phyloP scores from a whole-genome alignment of 2,329 filamentous ascomycete species.

The Elsinoe australis region DNA sequence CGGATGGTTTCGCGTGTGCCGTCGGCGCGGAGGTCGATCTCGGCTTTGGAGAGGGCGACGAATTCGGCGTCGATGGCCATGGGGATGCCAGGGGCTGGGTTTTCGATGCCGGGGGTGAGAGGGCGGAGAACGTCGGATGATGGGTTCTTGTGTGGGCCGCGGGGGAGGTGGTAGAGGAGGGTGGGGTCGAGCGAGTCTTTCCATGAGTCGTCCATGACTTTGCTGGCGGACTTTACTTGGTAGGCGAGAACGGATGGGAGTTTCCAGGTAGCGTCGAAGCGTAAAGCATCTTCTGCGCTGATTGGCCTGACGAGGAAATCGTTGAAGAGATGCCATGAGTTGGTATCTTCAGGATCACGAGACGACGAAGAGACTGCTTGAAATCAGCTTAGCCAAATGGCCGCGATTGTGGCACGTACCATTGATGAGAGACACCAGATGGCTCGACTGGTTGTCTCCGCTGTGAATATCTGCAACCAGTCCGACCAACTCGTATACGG shows the following conservation, averaged over 20 bases:
- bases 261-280: conserved; percentile 90
- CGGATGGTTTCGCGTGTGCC: conserved; percentile 87
- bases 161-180: conserved; percentile 56
- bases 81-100: conserved; percentile 57
- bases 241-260: conserved; percentile 80
- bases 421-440: conserved; percentile 87
- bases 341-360: conserved; percentile 50
- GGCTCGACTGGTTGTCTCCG: conserved; percentile 75
- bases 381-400: conserved; percentile 10
- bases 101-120: conserved; percentile 53
- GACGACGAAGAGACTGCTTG: conserved; percentile 60
- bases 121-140: conserved; percentile 52
- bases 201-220: conserved; percentile 79
- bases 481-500: conserved; percentile 85
- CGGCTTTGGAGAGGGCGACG: conserved; percentile 82
- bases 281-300: conserved; percentile 71
- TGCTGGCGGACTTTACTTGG: conserved; percentile 72
- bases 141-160: conserved; percentile 32
- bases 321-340: conserved; percentile 93
- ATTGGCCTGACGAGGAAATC: conserved; percentile 86
- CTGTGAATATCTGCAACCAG: conserved; percentile 85
- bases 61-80: conserved; percentile 95
- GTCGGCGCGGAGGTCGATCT: conserved; percentile 93
- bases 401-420: too few relatives aligned
- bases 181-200: conserved; percentile 75